phyloP scores from a whole-genome alignment of 2,329 filamentous ascomycete species.

The Immersiporthe knoxdaviesiana region DNA sequence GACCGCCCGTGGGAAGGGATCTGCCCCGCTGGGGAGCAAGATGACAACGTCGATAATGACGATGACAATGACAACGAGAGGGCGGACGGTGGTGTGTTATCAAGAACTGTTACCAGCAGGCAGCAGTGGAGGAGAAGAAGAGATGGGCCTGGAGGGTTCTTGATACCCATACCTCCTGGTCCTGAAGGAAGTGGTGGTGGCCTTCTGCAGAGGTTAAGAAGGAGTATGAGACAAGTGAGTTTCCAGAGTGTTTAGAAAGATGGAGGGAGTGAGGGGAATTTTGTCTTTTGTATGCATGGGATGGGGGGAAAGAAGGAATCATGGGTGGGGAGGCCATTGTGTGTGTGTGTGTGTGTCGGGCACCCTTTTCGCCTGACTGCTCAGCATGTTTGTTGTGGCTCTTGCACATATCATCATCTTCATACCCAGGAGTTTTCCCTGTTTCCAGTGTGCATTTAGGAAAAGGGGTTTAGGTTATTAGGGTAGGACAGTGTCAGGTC shows the following conservation, averaged over 20 bases:
- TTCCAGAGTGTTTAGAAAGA: background rate
- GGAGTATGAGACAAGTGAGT: conserved; percentile 11
- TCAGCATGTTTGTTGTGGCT: conserved; percentile 2
- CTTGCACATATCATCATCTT: background rate
- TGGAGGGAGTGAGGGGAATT: background rate
- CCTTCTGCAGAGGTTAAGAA: conserved; percentile 15
- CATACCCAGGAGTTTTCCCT: conserved; percentile 3
- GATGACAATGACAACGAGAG: too few species aligned
- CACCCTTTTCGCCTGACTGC: background rate
- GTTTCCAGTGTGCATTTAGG: background rate
- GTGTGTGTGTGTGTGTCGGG: too few species aligned
- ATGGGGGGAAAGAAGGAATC: too few species aligned
- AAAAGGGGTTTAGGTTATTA: too few species aligned
- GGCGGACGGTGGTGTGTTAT: background rate
- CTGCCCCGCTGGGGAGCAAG: conserved; percentile 2
- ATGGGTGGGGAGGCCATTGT: too few species aligned
- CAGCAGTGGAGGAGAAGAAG: background rate
- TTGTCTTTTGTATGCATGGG: background rate
- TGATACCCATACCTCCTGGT: conserved; percentile 27
- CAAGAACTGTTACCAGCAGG: background rate
- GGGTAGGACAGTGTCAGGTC: background rate
- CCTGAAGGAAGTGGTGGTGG: background rate
- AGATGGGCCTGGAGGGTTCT: conserved; percentile 15
- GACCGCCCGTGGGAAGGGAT: conserved; percentile 23
- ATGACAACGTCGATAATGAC: too few species aligned